These are phyloP conservation scores for Suillus fuscotomentosus DNA, from an alignment of 768 basidiomycete genomes.

Conservation along the genomic window DNA sequence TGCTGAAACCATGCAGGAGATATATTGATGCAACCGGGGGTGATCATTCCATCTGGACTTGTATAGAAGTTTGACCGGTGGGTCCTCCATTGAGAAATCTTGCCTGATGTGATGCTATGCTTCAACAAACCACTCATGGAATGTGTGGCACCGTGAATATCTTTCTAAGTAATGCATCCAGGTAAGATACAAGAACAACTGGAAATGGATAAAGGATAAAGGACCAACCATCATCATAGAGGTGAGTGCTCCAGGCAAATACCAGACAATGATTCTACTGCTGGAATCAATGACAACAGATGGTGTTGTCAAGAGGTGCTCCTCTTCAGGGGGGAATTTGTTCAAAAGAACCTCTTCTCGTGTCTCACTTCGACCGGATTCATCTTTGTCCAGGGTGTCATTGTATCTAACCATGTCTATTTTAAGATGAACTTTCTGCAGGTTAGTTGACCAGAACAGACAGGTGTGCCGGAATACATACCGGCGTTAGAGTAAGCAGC, in stretches of 20 bases:
- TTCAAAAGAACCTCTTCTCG: not conserved
- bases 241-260: not conserved
- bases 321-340: not conserved
- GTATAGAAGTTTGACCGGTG: not conserved
- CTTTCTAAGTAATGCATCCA: not conserved
- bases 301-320: not conserved
- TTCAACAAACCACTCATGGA: not conserved
- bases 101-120: not conserved
- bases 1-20: not conserved
- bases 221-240: not conserved
- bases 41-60: not conserved
- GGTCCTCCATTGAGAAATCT: not conserved
- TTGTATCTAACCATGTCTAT: not conserved
- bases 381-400: not conserved
- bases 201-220: not conserved
- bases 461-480: not conserved
- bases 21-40: not conserved
- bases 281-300: not conserved
- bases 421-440: not conserved
- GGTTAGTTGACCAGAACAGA: not conserved
- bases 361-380: not conserved
- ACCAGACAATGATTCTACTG: not conserved
- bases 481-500: not conserved
- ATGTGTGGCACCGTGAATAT: not conserved
- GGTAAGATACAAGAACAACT: not conserved